A percentile compares a stretch with the other conserved stretches of the same genome.
These are phyloP conservation scores for Coniferiporia weirii DNA, from an alignment of 1,284 basidiomycete species.

Conservation along the genomic window DNA sequence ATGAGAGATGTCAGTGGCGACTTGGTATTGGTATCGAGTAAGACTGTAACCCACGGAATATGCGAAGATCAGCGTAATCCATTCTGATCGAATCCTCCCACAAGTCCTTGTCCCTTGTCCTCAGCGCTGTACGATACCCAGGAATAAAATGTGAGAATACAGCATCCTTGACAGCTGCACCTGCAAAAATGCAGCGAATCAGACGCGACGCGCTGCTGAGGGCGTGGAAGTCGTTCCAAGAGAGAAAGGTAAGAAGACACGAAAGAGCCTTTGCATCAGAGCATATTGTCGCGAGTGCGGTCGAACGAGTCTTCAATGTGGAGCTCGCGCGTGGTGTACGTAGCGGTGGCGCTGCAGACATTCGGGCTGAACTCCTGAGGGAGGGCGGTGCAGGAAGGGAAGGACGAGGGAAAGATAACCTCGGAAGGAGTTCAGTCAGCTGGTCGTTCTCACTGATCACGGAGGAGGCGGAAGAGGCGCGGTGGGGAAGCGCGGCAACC, in stretches of 20 bases:
- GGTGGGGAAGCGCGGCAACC: neutral
- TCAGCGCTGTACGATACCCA: slow-evolving; percentile 44
- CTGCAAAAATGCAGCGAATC: slow-evolving; percentile 40
- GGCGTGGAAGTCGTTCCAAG: slow-evolving; percentile 52
- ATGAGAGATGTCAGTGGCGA: neutral
- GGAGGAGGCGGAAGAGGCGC: neutral
- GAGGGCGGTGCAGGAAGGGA: slow-evolving; percentile 6
- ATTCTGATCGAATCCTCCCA: slow-evolving; percentile 43
- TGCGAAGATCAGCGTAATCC: slow-evolving; percentile 51
- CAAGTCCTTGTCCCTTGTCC: slow-evolving; percentile 33
- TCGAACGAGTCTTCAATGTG: slow-evolving; percentile 2
- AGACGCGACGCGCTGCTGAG: slow-evolving; percentile 46
- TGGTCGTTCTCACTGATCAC: neutral
- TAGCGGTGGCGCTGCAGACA: slow-evolving; percentile 4
- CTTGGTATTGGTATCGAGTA: slow-evolving; percentile 3
- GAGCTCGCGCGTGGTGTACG: slow-evolving; percentile 4
- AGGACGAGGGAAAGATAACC: slow-evolving; percentile 7
- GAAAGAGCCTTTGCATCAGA: slow-evolving; percentile 31
- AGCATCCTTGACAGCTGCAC: slow-evolving; percentile 39
- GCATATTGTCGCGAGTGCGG: slow-evolving; percentile 8
- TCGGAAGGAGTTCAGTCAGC: neutral
- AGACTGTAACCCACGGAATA: slow-evolving; percentile 47
- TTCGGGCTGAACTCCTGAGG: neutral
- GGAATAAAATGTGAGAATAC: slow-evolving; percentile 58
- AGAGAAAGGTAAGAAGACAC: slow-evolving; percentile 36